Evolutionary conservation across 176 grass and related monocot species (phyloP).

Genomic region (Pontederia crassipes): DNA sequence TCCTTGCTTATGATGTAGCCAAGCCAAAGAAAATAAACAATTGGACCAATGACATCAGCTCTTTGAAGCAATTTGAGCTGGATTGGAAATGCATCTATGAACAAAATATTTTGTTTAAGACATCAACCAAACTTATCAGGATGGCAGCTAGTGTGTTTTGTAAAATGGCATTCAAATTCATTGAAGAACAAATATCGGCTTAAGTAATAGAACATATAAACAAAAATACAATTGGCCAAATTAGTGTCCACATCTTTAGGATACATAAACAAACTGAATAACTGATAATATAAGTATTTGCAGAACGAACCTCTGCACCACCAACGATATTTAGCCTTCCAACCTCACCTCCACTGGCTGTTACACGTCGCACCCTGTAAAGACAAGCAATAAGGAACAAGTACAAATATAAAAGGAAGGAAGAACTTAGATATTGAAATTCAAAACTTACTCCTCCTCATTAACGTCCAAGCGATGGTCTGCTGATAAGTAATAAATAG

Average conservation of each 20-base stretch:
- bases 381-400: slow-evolving; percentile 8
- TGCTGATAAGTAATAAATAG: slow-evolving; percentile 59
- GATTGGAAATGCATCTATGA: no score
- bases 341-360: slow-evolving; percentile 69
- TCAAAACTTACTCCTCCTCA: slow-evolving; percentile 59
- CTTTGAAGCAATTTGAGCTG: no score
- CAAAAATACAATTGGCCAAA: not conserved
- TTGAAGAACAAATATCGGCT: no score
- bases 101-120: no score
- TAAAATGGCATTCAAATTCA: no score
- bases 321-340: slow-evolving; percentile 76
- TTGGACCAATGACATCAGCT: no score
- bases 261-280: not conserved
- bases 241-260: not conserved
- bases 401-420: not conserved
- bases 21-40: no score
- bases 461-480: slow-evolving; percentile 88
- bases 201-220: not conserved
- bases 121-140: no score
- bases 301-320: slow-evolving; percentile 67
- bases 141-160: no score
- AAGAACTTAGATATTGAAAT: slow-evolving; percentile 5
- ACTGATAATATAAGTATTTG: not conserved
- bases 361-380: slow-evolving; percentile 71
- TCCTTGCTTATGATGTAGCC: no score